Percentiles rank a stretch among this genome's conserved stretches.
phyloP scores from a whole-genome alignment of 352 stramenopile genomes.

The Phytophthora brassicae region DNA sequence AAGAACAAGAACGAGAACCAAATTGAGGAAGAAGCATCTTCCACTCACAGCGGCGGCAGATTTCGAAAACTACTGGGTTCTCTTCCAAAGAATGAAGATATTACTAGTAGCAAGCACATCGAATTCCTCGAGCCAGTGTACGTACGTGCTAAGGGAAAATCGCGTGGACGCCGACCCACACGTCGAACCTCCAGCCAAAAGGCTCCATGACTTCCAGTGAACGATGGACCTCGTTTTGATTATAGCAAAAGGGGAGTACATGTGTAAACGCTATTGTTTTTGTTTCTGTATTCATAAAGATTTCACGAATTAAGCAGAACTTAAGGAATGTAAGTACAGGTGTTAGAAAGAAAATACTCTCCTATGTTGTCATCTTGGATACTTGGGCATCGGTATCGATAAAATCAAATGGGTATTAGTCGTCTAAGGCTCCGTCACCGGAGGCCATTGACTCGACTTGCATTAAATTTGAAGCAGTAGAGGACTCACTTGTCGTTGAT shows the following conservation, averaged over 20 bases:
- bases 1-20: constrained; percentile 30
- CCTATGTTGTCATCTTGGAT: constrained; percentile 7
- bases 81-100: constrained; percentile 19
- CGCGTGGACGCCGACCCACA: constrained; percentile 18
- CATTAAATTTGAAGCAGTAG: neutral
- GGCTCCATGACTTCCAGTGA: constrained; percentile 10
- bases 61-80: constrained; percentile 44
- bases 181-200: constrained; percentile 18
- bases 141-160: constrained; percentile 30
- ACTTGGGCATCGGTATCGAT: constrained; percentile 16
- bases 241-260: constrained; percentile 9
- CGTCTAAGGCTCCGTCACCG: constrained; percentile 11
- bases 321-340: constrained; percentile 20
- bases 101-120: constrained; percentile 37
- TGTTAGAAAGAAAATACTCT: constrained; percentile 9
- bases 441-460: neutral
- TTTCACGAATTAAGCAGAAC: neutral
- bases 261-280: neutral
- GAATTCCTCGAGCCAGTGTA: constrained; percentile 63
- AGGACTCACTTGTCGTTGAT: neutral
- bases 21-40: constrained; percentile 7
- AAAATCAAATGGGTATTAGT: constrained; percentile 30
- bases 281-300: constrained; percentile 2
- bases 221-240: constrained; percentile 3
- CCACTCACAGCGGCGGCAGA: constrained; percentile 17